These are phyloP conservation scores for Oryza meyeriana DNA, from an alignment of 176 grass and related monocot species.

Conservation along the genomic window DNA sequence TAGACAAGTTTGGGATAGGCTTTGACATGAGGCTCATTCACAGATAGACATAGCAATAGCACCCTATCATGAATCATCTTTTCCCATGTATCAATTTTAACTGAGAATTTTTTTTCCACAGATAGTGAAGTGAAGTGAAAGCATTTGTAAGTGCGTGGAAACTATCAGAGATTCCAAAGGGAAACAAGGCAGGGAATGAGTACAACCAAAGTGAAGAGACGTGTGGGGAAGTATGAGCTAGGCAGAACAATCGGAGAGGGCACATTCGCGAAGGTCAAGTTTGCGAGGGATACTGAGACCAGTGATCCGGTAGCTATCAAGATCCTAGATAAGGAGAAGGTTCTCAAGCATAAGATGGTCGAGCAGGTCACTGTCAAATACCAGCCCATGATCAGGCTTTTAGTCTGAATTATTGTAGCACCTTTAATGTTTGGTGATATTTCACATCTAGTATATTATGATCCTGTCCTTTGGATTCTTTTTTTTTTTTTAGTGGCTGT, in stretches of 20 bases:
- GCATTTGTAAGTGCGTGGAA: neutral
- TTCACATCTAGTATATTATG: conserved; percentile 24
- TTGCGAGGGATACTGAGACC: conserved; percentile 66
- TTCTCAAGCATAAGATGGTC: conserved; percentile 90
- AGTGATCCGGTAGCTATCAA: conserved; percentile 86
- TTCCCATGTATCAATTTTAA: neutral
- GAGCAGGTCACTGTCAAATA: conserved; percentile 68
- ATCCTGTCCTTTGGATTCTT: neutral
- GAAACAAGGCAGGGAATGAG: conserved; percentile 50
- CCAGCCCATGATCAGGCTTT: neutral
- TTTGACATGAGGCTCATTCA: neutral
- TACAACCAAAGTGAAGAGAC: conserved; percentile 78
- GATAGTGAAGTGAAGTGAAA: conserved; percentile 36
- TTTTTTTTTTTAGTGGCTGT: neutral
- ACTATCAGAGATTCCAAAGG: neutral
- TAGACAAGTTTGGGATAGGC: neutral
- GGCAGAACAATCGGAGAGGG: conserved; percentile 93
- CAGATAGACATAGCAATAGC: no score
- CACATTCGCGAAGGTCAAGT: conserved; percentile 88
- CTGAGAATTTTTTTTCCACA: neutral
- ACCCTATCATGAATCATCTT: neutral
- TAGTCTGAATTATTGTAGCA: conserved; percentile 9
- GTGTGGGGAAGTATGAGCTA: conserved; percentile 96
- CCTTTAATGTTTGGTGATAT: conserved; percentile 18
- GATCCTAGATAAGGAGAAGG: conserved; percentile 95